Evolutionary conservation across 345 rosid species (phyloP).

Genomic region (Linum trigynum): DNA sequence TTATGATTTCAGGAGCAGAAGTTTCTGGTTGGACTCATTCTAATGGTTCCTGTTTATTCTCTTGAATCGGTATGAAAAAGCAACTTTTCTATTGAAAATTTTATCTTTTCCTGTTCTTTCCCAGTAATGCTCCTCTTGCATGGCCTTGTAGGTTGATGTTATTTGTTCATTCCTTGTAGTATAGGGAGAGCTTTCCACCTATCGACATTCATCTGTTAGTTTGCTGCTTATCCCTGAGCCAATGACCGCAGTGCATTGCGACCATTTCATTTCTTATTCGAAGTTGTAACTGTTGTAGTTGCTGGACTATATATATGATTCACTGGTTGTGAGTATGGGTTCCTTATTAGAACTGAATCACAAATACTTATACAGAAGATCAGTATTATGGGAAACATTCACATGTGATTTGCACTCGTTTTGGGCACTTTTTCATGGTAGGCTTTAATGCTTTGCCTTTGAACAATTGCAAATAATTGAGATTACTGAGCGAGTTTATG

Average conservation of each 20-base stretch:
- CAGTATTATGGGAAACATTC: too few species aligned
- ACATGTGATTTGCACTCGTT: too few species aligned
- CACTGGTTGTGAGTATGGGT: too few species aligned
- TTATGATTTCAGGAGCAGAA: conserved; percentile 81
- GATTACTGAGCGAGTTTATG: neutral
- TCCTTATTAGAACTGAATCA: too few species aligned
- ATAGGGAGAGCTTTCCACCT: neutral
- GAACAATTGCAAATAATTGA: too few species aligned
- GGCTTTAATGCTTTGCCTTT: too few species aligned
- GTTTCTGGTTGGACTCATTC: conserved; percentile 83
- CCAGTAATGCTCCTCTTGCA: neutral
- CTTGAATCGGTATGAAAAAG: conserved; percentile 71
- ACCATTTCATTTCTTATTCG: too few species aligned
- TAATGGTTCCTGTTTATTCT: conserved; percentile 97
- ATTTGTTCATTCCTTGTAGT: neutral
- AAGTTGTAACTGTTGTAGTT: neutral
- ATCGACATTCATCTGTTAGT: neutral
- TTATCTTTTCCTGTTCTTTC: neutral
- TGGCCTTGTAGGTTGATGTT: neutral
- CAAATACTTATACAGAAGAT: too few species aligned
- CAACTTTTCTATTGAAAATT: neutral
- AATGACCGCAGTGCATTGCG: neutral
- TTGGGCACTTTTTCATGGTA: too few species aligned
- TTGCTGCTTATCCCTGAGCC: neutral
- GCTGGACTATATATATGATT: neutral